phyloP scores from a whole-genome alignment of 192 early-diverging fungal species.

The Coemansia sp. region DNA sequence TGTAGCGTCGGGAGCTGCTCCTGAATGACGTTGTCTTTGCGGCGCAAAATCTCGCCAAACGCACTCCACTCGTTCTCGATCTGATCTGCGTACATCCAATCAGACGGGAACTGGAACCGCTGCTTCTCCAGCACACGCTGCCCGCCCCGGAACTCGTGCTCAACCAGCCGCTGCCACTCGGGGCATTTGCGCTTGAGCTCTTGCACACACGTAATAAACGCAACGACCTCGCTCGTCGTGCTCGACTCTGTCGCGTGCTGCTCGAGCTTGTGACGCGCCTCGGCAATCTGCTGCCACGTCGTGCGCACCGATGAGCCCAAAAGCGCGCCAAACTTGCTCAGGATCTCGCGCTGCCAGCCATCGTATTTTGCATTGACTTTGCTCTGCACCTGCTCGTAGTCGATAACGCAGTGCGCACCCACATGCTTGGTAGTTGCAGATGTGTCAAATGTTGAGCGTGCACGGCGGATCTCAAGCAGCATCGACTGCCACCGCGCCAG shows the following conservation, averaged over 20 bases:
- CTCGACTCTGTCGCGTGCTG: conserved; percentile 79
- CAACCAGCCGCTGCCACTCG: conserved; percentile 79
- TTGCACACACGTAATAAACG: conserved; percentile 94
- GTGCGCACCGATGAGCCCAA: conserved; percentile 79
- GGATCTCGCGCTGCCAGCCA: conserved; percentile 94
- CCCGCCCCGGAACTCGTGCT: conserved; percentile 78
- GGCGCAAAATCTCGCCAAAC: conserved; percentile 88
- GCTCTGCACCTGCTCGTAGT: conserved; percentile 97
- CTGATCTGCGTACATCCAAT: conserved; percentile 95
- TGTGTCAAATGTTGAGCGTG: conserved; percentile 94
- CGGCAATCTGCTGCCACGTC: conserved; percentile 72
- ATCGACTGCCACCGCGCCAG: conserved; percentile 90
- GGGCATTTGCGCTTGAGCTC: conserved; percentile 83
- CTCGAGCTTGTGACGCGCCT: conserved; percentile 83
- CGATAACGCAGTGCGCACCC: conserved; percentile 78
- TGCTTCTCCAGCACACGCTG: conserved; percentile 93
- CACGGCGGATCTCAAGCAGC: conserved; percentile 90
- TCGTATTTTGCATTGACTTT: conserved; percentile 99
- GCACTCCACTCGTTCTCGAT: conserved; percentile 97
- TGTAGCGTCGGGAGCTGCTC: conserved; percentile 93
- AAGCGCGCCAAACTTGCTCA: conserved; percentile 84
- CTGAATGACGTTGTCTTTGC: conserved; percentile 90
- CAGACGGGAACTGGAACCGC: conserved; percentile 89
- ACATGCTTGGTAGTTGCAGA: conserved; percentile 86
- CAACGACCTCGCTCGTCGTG: conserved; percentile 87